Base-by-base conservation (phyloP, 2,329 filamentous ascomycete genomes). In the Ascocoryne sarcoides region DNA sequence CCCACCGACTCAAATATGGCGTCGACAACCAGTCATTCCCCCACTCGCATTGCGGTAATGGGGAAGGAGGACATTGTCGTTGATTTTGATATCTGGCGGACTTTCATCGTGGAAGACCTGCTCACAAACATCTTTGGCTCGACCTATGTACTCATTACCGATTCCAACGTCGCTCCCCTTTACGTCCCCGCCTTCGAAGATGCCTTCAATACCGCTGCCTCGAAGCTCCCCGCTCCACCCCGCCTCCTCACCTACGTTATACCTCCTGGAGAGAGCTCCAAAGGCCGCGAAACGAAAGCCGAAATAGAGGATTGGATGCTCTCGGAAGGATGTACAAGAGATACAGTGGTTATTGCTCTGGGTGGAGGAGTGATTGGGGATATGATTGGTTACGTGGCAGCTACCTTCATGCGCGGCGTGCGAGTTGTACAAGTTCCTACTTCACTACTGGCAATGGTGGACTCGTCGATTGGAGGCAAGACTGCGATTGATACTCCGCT, bases 231-330 rank as follows among this genome's bases (percentile, higher is more conserved):
- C 36, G 59, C 66, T 40, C 59, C 65, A 10, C 73, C 79, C 7
- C 80, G 89, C 31, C 76, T 98, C 19, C 76, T 98, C 48, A 84
- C 84, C 35, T 92, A 95, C 62, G 73, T 79, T 52, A 88, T 95
- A 45, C 80, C 88, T 2, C 92, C 92, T 0, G 92, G 92, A 44
- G 92, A 98, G 67, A 85, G 79, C 44, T 95, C 89, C 39, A 98
- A 98, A 65, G 86, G 85, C 51, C 78, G 92, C 49, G 82, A 88
- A 61, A 95, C 89, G 38, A 96, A 96, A 65, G 89, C 84, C 33
- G 84, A 90, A 54, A 89, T 98, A 39, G 92, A 98, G 63, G 92
- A 98, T 64, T 98, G 92, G 92, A 82, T 98, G 76, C 71, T 96
- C 44, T 76, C 79, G 51, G 79, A 95, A 55, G 80, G 82, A 81